Conservation (phyloP, 108 stramenopile species). For the Nitzschia putrida region DNA sequence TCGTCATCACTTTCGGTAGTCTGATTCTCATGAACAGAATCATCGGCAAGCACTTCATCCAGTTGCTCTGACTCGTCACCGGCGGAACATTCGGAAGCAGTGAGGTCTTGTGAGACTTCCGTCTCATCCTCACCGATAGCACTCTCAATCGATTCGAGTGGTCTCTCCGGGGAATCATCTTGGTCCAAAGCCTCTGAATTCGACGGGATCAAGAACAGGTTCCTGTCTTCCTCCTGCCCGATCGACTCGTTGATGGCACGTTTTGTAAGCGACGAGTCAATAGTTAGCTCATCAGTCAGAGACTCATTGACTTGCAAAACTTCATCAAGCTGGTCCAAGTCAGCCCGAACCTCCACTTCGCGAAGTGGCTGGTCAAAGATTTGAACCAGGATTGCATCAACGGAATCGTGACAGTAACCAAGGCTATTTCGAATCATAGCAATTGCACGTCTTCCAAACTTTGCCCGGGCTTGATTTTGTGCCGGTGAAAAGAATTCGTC, state of each 20-base stretch:
- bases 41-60: not conserved
- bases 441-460: not conserved
- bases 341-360: slow-evolving; percentile 10
- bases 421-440: slow-evolving; percentile 3
- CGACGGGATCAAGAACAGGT: not conserved
- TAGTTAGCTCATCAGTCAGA: slow-evolving; percentile 14
- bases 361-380: slow-evolving; percentile 13
- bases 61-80: not conserved
- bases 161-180: too few species aligned
- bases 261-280: slow-evolving; percentile 4
- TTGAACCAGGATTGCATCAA: slow-evolving; percentile 2
- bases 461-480: slow-evolving; percentile 9
- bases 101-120: not conserved
- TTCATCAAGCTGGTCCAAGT: not conserved
- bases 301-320: slow-evolving; percentile 13
- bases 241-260: not conserved
- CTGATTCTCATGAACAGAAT: not conserved
- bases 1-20: slow-evolving; percentile 13
- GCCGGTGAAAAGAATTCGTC: slow-evolving; percentile 12
- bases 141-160: too few species aligned
- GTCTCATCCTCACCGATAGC: too few species aligned
- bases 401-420: slow-evolving; percentile 1
- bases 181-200: not conserved
- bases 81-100: not conserved
- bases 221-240: not conserved